These are phyloP conservation scores for Cyberlindnera xishuangbannaensis DNA, from an alignment of 805 yeast genomes.

Conservation along the genomic window DNA sequence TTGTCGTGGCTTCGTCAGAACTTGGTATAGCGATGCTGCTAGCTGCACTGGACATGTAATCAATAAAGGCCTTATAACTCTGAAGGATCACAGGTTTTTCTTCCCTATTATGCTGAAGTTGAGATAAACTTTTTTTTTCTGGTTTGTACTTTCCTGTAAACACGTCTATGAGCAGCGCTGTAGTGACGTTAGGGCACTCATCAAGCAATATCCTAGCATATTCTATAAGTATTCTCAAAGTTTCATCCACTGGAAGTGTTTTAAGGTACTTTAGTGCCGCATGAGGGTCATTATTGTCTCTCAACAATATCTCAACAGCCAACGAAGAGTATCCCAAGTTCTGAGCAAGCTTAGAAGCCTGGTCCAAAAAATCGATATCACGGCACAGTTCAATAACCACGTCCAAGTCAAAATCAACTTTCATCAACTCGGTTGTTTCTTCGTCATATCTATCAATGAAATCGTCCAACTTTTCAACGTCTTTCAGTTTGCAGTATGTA, in stretches of 20 bases:
- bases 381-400: slow-evolving; percentile 63
- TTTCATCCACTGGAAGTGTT: slow-evolving; percentile 69
- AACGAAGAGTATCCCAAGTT: slow-evolving; percentile 66
- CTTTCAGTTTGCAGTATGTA: slow-evolving; percentile 72
- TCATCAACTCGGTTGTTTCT: slow-evolving; percentile 26
- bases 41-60: slow-evolving; percentile 39
- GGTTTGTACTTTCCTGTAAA: slow-evolving; percentile 82
- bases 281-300: slow-evolving; percentile 55
- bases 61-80: slow-evolving; percentile 53
- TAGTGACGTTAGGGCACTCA: slow-evolving; percentile 69
- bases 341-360: slow-evolving; percentile 66
- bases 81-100: slow-evolving; percentile 31
- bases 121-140: slow-evolving; percentile 17
- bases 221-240: slow-evolving; percentile 62
- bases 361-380: slow-evolving; percentile 59
- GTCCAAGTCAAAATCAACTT: slow-evolving; percentile 56
- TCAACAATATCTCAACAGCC: slow-evolving; percentile 70
- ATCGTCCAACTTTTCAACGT: slow-evolving; percentile 45
- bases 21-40: slow-evolving; percentile 18
- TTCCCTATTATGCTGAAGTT: slow-evolving; percentile 12
- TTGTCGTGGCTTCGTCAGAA: slow-evolving; percentile 11
- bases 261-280: slow-evolving; percentile 60
- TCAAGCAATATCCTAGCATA: slow-evolving; percentile 63
- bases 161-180: slow-evolving; percentile 74
- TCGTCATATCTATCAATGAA: slow-evolving; percentile 46